These are phyloP conservation scores for Spergularia marina DNA, from an alignment of 148 eudicot species.

Conservation along the genomic window DNA sequence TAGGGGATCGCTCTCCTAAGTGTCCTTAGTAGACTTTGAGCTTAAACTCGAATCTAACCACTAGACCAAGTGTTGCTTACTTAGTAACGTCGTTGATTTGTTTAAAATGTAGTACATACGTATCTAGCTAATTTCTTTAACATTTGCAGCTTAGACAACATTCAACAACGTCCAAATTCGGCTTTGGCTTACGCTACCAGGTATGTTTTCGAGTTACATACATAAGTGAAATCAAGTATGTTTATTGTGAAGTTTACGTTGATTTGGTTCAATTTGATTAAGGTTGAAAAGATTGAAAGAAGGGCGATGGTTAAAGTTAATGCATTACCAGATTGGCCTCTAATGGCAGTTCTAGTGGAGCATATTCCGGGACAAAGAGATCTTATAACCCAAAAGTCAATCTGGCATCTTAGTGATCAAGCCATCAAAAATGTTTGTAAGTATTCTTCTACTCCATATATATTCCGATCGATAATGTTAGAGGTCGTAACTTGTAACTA, in stretches of 20 bases:
- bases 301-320: constrained; percentile 33
- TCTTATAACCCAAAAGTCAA: constrained; percentile 57
- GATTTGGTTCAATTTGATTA: background rate
- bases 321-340: constrained; percentile 67
- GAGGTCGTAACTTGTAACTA: too few relatives aligned
- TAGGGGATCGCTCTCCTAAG: too few relatives aligned
- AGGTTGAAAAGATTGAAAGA: constrained; percentile 30
- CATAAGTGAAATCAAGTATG: background rate
- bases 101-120: background rate
- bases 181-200: constrained; percentile 38
- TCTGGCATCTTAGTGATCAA: constrained; percentile 82
- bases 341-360: constrained; percentile 83
- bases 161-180: constrained; percentile 34
- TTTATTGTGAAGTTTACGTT: background rate
- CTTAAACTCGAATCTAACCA: too few relatives aligned
- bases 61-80: too few relatives aligned
- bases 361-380: constrained; percentile 79
- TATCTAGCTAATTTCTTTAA: background rate
- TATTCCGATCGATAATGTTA: too few relatives aligned
- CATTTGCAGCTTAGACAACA: constrained; percentile 50
- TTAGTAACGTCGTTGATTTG: background rate
- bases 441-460: constrained; percentile 27
- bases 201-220: constrained; percentile 23
- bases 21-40: background rate
- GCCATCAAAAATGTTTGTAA: constrained; percentile 78